These are phyloP conservation scores for Vanrija pseudolonga DNA, from an alignment of 1,284 basidiomycete genomes.

Conservation along the genomic window DNA sequence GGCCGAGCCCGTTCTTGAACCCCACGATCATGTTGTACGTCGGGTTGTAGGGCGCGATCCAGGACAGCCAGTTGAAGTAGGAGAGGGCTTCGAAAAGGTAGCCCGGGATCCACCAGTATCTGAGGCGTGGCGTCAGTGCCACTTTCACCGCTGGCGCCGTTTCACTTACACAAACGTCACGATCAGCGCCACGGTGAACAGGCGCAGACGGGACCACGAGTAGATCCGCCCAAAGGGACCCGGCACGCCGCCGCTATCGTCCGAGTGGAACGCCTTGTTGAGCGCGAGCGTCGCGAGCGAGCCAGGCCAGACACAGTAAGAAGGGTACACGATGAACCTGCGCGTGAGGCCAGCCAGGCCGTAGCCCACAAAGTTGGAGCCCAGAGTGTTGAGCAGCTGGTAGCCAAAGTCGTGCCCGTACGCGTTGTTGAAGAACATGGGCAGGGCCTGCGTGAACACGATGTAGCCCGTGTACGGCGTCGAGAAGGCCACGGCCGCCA, in stretches of 20 bases:
- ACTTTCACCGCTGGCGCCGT: slow-evolving; percentile 1
- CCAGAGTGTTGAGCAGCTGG: slow-evolving; percentile 45
- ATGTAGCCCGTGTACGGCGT: slow-evolving; percentile 48
- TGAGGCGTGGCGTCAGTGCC: background rate
- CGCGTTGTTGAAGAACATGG: slow-evolving; percentile 36
- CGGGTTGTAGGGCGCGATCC: slow-evolving; percentile 54
- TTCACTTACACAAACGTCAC: slow-evolving; percentile 38
- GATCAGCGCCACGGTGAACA: slow-evolving; percentile 40
- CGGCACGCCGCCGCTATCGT: slow-evolving; percentile 40
- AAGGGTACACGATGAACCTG: slow-evolving; percentile 53
- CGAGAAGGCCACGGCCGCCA: slow-evolving; percentile 46
- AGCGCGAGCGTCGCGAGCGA: slow-evolving; percentile 52
- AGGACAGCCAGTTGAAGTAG: slow-evolving; percentile 60
- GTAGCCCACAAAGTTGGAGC: slow-evolving; percentile 54
- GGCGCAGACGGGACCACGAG: slow-evolving; percentile 40
- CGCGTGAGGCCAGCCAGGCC: slow-evolving; percentile 53
- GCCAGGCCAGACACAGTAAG: slow-evolving; percentile 52
- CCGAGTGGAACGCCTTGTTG: slow-evolving; percentile 50
- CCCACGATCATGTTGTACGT: slow-evolving; percentile 24
- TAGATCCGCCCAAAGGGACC: slow-evolving; percentile 44
- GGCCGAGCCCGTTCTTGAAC: slow-evolving; percentile 34
- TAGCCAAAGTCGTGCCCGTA: slow-evolving; percentile 48
- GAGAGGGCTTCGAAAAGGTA: slow-evolving; percentile 51
- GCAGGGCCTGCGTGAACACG: slow-evolving; percentile 34
- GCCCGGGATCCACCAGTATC: slow-evolving; percentile 49